phyloP scores from a whole-genome alignment of 306 rosid genomes.

The Gillenia trifoliata region DNA sequence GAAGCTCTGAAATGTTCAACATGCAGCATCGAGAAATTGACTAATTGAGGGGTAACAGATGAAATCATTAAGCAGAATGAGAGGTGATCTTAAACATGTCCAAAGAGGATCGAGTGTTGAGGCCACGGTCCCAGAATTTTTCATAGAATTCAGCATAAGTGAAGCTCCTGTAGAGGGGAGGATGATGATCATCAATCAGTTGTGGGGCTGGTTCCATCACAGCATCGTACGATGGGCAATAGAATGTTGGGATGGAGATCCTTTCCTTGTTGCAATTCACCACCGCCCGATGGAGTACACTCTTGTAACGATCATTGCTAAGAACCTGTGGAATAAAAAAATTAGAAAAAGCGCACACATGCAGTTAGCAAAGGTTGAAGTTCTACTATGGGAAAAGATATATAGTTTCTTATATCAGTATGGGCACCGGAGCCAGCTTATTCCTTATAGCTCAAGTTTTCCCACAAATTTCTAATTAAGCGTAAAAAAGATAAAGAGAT shows the following conservation, averaged over 20 bases:
- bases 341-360: no score
- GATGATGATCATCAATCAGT: background rate
- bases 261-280: slow-evolving; percentile 24
- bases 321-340: background rate
- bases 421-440: no score
- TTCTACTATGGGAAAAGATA: no score
- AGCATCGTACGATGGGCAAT: slow-evolving; percentile 26
- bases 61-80: background rate
- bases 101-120: slow-evolving; percentile 4
- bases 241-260: slow-evolving; percentile 33
- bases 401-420: no score
- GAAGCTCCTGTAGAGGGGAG: slow-evolving; percentile 10
- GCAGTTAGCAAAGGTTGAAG: no score
- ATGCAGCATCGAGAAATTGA: background rate
- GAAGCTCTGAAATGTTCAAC: background rate
- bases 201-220: slow-evolving; percentile 11
- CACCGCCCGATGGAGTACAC: slow-evolving; percentile 27
- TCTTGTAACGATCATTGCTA: slow-evolving; percentile 26
- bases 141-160: slow-evolving; percentile 18
- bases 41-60: background rate
- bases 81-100: slow-evolving; percentile 9
- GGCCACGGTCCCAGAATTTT: slow-evolving; percentile 22
- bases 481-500: no score
- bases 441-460: no score
- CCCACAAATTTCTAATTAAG: no score